phyloP scores from a whole-genome alignment of 805 yeast species.

The Pichia deserticola region DNA sequence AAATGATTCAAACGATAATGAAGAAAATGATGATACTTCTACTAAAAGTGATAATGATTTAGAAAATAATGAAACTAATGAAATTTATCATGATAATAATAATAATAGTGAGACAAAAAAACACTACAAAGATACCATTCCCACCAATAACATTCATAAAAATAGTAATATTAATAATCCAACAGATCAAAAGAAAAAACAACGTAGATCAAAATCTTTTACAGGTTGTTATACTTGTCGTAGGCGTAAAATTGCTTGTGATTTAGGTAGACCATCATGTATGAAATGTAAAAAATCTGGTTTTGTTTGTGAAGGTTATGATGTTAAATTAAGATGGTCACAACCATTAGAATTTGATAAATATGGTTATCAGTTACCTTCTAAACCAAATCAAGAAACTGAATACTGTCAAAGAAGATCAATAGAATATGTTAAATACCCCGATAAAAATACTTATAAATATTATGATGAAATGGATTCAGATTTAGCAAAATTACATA shows the following conservation, averaged over 20 bases:
- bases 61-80: too few species aligned
- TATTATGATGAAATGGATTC: conserved; percentile 80
- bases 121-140: not conserved
- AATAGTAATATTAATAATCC: not conserved
- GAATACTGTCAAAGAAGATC: conserved; percentile 63
- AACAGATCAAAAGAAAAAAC: not conserved
- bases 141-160: too few species aligned
- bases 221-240: conserved; percentile 89
- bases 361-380: conserved; percentile 35
- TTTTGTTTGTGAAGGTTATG: conserved; percentile 73
- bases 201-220: conserved; percentile 58
- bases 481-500: conserved; percentile 52
- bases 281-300: conserved; percentile 62
- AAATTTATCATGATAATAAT: too few species aligned
- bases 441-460: conserved; percentile 47
- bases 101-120: not conserved
- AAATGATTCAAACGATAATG: too few species aligned
- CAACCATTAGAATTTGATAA: conserved; percentile 44
- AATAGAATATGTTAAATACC: conserved; percentile 68
- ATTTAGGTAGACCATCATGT: conserved; percentile 63
- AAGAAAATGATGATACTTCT: too few species aligned
- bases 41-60: too few species aligned
- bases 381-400: conserved; percentile 28
- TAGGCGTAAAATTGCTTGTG: conserved; percentile 74
- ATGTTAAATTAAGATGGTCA: conserved; percentile 76